Percentiles rank a stretch among this genome's conserved stretches.
phyloP scores from a whole-genome alignment of 495 filamentous ascomycete genomes.

The Penicillium steckii region DNA sequence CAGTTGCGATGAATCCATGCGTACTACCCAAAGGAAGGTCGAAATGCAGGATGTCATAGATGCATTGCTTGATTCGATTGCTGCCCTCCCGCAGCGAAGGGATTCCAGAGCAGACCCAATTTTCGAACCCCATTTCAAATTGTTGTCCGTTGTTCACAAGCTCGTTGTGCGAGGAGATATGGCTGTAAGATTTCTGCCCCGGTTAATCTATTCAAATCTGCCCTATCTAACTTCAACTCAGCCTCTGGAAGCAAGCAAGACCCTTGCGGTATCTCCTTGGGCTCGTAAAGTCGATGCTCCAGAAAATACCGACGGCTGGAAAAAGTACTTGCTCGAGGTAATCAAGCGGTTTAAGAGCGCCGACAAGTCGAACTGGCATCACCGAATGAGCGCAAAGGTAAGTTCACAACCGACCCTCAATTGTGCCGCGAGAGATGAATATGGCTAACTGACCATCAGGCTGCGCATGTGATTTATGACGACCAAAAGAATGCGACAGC shows the following conservation, averaged over 20 bases:
- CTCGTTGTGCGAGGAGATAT: constrained; percentile 52
- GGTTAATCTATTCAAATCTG: background rate
- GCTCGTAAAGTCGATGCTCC: constrained; percentile 49
- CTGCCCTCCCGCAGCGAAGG: constrained; percentile 75
- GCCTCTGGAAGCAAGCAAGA: constrained; percentile 50
- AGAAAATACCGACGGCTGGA: constrained; percentile 65
- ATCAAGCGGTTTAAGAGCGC: constrained; percentile 74
- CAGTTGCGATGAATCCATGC: constrained; percentile 51
- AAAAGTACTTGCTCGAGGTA: constrained; percentile 68
- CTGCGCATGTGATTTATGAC: constrained; percentile 74
- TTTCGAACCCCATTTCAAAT: constrained; percentile 95
- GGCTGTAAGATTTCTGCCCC: constrained; percentile 22
- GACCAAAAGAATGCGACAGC: constrained; percentile 42
- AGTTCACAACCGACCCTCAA: background rate
- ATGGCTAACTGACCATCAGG: constrained; percentile 32
- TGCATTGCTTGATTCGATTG: constrained; percentile 71
- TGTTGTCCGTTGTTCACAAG: constrained; percentile 84
- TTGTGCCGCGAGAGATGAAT: background rate
- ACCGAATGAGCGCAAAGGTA: constrained; percentile 80
- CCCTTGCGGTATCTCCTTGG: constrained; percentile 56
- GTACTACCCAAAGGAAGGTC: constrained; percentile 45
- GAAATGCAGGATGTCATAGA: constrained; percentile 61
- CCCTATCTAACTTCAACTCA: constrained; percentile 19
- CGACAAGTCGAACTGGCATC: constrained; percentile 97
- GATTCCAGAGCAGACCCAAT: constrained; percentile 78